Base-by-base conservation (phyloP, 352 stramenopile genomes). In the Phytopythium montanum region DNA sequence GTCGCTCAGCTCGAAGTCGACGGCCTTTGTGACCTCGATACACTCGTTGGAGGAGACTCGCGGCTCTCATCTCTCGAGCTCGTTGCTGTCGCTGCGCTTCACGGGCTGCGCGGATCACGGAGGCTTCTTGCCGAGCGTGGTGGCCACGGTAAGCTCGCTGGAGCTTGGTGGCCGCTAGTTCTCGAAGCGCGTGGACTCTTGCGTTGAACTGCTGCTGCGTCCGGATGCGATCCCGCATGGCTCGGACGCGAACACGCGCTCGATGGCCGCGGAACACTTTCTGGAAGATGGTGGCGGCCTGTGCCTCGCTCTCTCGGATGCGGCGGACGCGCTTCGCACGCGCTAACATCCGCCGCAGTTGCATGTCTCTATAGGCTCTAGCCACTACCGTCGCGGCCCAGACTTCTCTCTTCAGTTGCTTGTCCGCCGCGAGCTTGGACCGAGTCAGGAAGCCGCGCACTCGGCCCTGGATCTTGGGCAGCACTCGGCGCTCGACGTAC, bases 381-480 rank as follows among this genome's bases (percentile, higher is more conserved):
- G 58, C 72, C 45, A 94, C 85, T 21, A 79, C 34, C 0, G 29
- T 46, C 3, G 84, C 67, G 12, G 75, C 82, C 5, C 50, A 31
- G 14, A 66, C 34, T 62, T 90, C 70, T 44, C 64, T 44, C 10
- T 59, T 46, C 16, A 64, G 49, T 12, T 71, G 66, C 1, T 72
- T 74, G 54, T 80, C 63, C 2, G 28, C 18, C 19, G 57, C 59
- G n/a, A 89, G 54, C 1, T 60, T 36, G 29, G 89, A 85, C 5
- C 87, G 77, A 21, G 70, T 62, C 2, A 94, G 71, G 48, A 90
- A 92, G n/a, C 88, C 87, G 53, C 88, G 84, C 3, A 91, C 70
- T n/a, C 73, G 75, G 14, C 72, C 88, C 67, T 97, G 88, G 14
- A 94, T 86, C 41, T 79, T 84, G 2, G 88, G 83, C 10, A 96